These are phyloP conservation scores for Lactarius hatsudake DNA, from an alignment of 768 basidiomycete species.

Conservation along the genomic window DNA sequence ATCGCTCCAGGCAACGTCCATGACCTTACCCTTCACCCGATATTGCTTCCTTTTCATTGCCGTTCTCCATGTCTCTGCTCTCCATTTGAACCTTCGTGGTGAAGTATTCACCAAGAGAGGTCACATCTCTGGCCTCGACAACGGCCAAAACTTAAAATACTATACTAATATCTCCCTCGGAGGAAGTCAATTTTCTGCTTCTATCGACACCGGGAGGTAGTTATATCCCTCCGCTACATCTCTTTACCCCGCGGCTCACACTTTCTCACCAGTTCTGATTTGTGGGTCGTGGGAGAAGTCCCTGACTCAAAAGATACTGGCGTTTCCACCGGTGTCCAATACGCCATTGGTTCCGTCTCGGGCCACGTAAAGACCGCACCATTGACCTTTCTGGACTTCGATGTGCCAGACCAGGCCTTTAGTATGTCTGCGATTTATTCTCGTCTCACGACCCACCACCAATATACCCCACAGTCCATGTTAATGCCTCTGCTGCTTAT, in stretches of 20 bases:
- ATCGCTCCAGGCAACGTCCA: background rate
- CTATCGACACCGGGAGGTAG: constrained; percentile 49
- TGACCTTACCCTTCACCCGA: background rate
- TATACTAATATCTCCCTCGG: constrained; percentile 41
- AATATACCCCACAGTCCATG: constrained; percentile 39
- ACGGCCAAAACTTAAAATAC: constrained; percentile 39
- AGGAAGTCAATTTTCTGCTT: constrained; percentile 34
- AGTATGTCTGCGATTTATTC: constrained; percentile 35
- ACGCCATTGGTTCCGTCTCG: constrained; percentile 52
- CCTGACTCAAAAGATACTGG: constrained; percentile 40
- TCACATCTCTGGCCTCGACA: constrained; percentile 31
- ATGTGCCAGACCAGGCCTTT: constrained; percentile 46
- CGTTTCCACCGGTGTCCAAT: constrained; percentile 41
- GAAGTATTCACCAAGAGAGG: constrained; percentile 30
- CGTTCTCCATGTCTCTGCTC: constrained; percentile 5
- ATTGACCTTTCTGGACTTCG: constrained; percentile 46
- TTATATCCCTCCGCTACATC: constrained; percentile 8
- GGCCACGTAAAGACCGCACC: constrained; percentile 46
- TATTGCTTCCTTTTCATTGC: background rate
- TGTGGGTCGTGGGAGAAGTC: constrained; percentile 54
- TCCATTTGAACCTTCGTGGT: constrained; percentile 13
- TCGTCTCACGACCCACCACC: background rate
- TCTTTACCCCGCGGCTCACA: background rate
- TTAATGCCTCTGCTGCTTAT: constrained; percentile 35
- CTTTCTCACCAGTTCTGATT: constrained; percentile 52